phyloP scores from a whole-genome alignment of 1,139 yeast genomes.

The Pichia sp. region DNA sequence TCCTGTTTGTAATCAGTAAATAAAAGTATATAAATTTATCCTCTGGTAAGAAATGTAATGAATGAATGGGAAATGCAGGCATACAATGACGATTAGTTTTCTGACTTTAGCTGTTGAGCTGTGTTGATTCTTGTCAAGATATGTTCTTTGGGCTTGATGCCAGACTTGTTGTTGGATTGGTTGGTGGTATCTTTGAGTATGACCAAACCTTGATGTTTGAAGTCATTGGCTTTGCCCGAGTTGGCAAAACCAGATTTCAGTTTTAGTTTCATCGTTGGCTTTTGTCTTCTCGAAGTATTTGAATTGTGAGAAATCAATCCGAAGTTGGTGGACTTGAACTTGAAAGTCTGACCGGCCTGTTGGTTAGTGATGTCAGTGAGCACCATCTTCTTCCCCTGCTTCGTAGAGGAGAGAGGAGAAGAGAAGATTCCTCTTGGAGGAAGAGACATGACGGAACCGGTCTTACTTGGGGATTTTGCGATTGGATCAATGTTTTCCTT shows the following conservation, averaged over 20 bases:
- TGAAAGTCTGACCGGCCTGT: constrained; percentile 25
- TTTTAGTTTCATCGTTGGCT: constrained; percentile 29
- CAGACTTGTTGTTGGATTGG: constrained; percentile 1
- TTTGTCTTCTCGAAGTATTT: constrained; percentile 24
- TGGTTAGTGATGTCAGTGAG: constrained; percentile 14
- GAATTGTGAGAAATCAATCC: constrained; percentile 26
- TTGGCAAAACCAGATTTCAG: constrained; percentile 7
- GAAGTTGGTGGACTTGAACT: constrained; percentile 29
- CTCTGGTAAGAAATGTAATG: neutral
- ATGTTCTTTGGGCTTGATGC: neutral
- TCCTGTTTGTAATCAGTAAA: neutral
- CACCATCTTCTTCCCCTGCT: constrained; percentile 2
- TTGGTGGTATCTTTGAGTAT: constrained; percentile 3
- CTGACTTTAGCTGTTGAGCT: neutral
- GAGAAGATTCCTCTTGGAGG: constrained; percentile 31
- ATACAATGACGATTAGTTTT: neutral
- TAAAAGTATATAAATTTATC: neutral
- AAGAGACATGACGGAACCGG: constrained; percentile 8
- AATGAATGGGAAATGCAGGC: neutral
- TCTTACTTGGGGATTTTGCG: neutral
- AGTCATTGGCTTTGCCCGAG: neutral
- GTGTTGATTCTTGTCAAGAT: neutral
- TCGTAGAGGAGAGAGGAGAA: constrained; percentile 10
- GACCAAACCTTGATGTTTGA: constrained; percentile 5
- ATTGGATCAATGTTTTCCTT: constrained; percentile 13